Base-by-base conservation (phyloP, 2,329 filamentous ascomycete genomes). In the Fusarium drepaniforme region DNA sequence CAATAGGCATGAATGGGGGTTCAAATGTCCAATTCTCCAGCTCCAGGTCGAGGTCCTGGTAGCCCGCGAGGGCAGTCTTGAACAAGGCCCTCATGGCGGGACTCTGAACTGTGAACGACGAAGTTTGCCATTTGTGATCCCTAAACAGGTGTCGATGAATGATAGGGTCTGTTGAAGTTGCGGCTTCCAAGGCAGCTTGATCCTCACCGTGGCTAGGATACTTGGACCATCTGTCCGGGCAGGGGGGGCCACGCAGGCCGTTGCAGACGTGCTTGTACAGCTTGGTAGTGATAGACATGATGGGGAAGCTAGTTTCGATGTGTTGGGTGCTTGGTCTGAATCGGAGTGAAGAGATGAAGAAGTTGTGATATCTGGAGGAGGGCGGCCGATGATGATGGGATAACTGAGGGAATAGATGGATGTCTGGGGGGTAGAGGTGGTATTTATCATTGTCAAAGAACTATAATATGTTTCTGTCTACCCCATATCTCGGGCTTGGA, bases 21-120 rank as follows among this genome's bases (percentile, higher is more conserved):
- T 9, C 5, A n/a, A 74, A 74, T 13, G 67, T 73, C 72, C 70
- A 74, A 1, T 61, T 33, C 18, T 71, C 44, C 1, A 73, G 53
- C 0, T 66, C 67, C 1, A 58, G 63, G 23, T 71, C 63, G 18
- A 75, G 63, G 13, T 69, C 71, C 33, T 75, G 68, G 11, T 75
- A 75, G 0, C 63, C 56, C 0, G 56, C 46, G 2, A 73, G 56
- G 5, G 63, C 62, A 2, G 23, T 53, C 11, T 16, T 16, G 13
- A 74, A 5, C 25, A 56, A n/a, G 7, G 1, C 46, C 28, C 33
- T 66, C 72, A 75, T 75, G 5, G 15, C 7, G 1, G 65, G 28
- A 12, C 25, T 60, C 18, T 75, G 65, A 12, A 75, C 67, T 25
- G 72, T 73, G 2, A 75, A 73, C 0, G 49, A 64, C 1, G 46